Base-by-base conservation (phyloP, 306 rosid species). In the Bauhinia variegata region DNA sequence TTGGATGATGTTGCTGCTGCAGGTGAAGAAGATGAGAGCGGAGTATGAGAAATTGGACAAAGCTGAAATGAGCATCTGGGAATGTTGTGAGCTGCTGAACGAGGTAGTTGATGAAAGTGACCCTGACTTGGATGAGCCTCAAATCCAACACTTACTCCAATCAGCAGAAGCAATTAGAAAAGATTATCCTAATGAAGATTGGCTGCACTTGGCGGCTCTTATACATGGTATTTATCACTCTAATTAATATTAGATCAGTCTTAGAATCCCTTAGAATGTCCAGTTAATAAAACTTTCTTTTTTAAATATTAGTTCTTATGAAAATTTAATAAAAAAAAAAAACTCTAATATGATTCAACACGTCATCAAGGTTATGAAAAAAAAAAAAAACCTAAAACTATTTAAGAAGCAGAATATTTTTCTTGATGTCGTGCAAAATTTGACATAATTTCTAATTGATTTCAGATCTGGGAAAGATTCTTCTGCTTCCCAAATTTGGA, bases 91-190 rank as follows among this genome's bases (percentile, higher is more conserved):
- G 34, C 82, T 84, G 8, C 75, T 87, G 0, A 84, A 87, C 52
- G 83, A 84, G 17, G 85, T 81, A 6, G 83, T 83, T 28, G 88
- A 86, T 56, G 91, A 77, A 0, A 81, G 88, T 59, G 91, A 86
- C 67, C 92, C 92, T 12, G 92, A 87, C 33, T 79, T 87, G 85
- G 92, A 87, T 32, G 89, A 87, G 43, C 86, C 92, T 1, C 92
- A 87, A 54, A 87, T 87, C 43, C 60, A 84, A 60, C 89, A 87
- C 60, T 64, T 81, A 73, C 43, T 87, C 63, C 92, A 87, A 16
- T 64, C 89, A 0, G 92, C 89, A 31, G 92, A 87, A 67, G 87
- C 89, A 0, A 75, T 79, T 2, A 78, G 87, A 36, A 81, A 77
- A 57, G 89, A 87, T 59, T 79, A 62, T 54, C 87, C 88, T 5